Conservation (phyloP, 1,284 basidiomycete species). For the Tilletia caries region DNA sequence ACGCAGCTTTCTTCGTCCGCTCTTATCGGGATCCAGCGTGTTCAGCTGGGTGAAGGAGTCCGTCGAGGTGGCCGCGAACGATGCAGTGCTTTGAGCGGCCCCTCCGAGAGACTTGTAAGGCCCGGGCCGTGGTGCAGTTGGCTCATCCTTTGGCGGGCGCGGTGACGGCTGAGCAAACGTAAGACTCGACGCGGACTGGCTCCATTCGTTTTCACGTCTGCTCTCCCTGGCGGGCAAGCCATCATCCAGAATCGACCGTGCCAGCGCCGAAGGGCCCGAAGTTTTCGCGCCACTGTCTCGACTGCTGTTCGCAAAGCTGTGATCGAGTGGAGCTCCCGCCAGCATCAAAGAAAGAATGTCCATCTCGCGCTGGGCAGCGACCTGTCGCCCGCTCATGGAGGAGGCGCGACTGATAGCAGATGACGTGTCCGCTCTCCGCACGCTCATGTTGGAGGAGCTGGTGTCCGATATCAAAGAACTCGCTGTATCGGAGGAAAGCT, state of each 20-base stretch:
- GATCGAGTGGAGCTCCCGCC: slow-evolving; percentile 21
- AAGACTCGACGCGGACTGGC: slow-evolving; percentile 14
- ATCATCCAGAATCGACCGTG: not conserved
- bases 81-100: slow-evolving; percentile 5
- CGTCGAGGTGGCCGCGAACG: slow-evolving; percentile 12
- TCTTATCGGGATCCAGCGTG: slow-evolving; percentile 25
- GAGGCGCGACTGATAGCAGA: slow-evolving; percentile 11
- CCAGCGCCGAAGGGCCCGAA: not conserved
- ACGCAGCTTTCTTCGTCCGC: slow-evolving; percentile 31
- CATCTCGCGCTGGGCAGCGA: slow-evolving; percentile 36
- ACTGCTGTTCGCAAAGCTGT: slow-evolving; percentile 21
- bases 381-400: slow-evolving; percentile 24
- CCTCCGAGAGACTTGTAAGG: slow-evolving; percentile 21
- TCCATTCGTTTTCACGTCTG: not conserved
- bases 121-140: not conserved
- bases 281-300: slow-evolving; percentile 18
- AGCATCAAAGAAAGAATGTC: slow-evolving; percentile 41
- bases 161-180: slow-evolving; percentile 10
- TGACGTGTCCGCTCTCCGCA: not conserved
- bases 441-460: slow-evolving; percentile 1
- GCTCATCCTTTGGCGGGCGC: not conserved
- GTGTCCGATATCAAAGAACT: slow-evolving; percentile 1
- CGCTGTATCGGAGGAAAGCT: not conserved
- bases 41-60: slow-evolving; percentile 16
- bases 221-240: not conserved